Percentiles rank a stretch among this genome's conserved stretches.
phyloP scores from a whole-genome alignment of 345 rosid genomes.

The Aquilaria yunnanensis region DNA sequence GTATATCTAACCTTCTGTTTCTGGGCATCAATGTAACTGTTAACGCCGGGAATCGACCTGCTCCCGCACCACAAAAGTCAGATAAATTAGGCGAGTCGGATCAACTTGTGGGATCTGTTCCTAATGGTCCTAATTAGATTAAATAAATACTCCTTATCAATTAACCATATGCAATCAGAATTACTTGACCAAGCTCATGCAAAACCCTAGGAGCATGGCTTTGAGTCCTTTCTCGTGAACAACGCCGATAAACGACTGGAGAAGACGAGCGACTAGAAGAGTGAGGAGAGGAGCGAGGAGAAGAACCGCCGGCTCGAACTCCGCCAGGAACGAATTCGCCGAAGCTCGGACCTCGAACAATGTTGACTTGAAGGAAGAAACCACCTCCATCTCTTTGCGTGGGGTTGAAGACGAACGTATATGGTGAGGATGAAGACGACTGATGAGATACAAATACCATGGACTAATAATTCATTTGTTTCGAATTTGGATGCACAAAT shows the following conservation, averaged over 20 bases:
- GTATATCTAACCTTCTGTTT: slow-evolving; percentile 73
- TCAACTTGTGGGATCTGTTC: no score
- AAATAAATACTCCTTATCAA: neutral
- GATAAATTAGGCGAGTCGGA: neutral
- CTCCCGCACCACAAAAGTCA: neutral
- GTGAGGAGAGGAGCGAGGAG: slow-evolving; percentile 61
- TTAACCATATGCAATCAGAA: neutral
- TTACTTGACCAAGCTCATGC: slow-evolving; percentile 66
- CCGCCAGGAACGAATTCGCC: slow-evolving; percentile 54
- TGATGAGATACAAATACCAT: neutral
- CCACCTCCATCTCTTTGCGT: slow-evolving; percentile 19
- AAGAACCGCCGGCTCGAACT: slow-evolving; percentile 67
- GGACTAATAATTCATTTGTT: no score
- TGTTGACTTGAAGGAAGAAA: slow-evolving; percentile 19
- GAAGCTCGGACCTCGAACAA: slow-evolving; percentile 34
- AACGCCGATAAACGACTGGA: slow-evolving; percentile 38
- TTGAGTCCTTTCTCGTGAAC: slow-evolving; percentile 63
- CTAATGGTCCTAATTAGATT: no score
- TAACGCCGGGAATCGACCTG: slow-evolving; percentile 84
- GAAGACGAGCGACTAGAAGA: slow-evolving; percentile 41
- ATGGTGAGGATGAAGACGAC: neutral
- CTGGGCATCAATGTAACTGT: slow-evolving; percentile 73
- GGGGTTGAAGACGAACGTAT: neutral
- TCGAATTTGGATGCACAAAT: neutral
- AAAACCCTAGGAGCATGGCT: slow-evolving; percentile 37